These are phyloP conservation scores for Naganishia albida DNA, from an alignment of 1,284 basidiomycete genomes.

Conservation along the genomic window DNA sequence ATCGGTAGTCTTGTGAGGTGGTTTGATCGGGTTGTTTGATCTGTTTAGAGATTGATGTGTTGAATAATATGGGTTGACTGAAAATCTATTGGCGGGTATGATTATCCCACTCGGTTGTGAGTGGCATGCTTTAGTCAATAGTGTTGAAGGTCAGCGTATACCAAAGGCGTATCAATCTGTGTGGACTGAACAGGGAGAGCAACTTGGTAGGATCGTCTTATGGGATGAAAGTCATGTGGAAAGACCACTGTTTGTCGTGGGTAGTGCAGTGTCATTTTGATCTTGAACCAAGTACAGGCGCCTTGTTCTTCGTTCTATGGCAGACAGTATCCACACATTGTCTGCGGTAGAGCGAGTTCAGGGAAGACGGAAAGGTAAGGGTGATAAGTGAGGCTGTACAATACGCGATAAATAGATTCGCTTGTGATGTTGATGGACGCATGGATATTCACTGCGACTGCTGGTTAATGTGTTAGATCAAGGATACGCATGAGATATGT, in stretches of 20 bases:
- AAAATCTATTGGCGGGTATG: conserved; percentile 4
- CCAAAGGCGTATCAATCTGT: not conserved
- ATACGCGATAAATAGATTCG: conserved; percentile 5
- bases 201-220: not conserved
- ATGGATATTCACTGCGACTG: conserved; percentile 1
- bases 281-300: conserved; percentile 18
- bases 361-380: conserved; percentile 10
- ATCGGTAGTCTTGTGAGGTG: not conserved
- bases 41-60: conserved; percentile 14
- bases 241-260: conserved; percentile 2
- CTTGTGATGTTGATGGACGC: conserved; percentile 8
- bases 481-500: not conserved
- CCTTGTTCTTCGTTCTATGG: conserved; percentile 1
- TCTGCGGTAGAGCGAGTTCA: not conserved
- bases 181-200: conserved; percentile 12
- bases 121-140: not conserved
- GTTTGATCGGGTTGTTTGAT: not conserved
- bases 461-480: not conserved
- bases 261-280: conserved; percentile 9
- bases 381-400: not conserved
- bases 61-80: not conserved
- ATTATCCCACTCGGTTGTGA: conserved; percentile 6
- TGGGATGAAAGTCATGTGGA: not conserved
- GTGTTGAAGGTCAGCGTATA: conserved; percentile 7
- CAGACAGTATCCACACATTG: conserved; percentile 9